These are phyloP conservation scores for Platanthera guangdongensis DNA, from an alignment of 106 monocot species.

Conservation along the genomic window DNA sequence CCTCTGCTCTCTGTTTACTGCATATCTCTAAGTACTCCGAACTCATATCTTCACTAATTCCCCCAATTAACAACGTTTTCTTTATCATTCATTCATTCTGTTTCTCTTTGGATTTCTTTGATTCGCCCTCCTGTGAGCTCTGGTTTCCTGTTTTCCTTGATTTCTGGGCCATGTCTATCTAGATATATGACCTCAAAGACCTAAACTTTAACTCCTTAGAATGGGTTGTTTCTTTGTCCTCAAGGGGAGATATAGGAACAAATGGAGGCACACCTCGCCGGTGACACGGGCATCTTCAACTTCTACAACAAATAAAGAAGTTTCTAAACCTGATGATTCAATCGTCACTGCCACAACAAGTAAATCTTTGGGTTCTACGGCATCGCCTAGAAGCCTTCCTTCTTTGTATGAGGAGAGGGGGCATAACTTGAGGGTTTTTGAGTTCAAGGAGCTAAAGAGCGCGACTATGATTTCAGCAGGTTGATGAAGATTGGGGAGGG, in stretches of 20 bases:
- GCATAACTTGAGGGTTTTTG: constrained; percentile 18
- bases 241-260: constrained; percentile 1
- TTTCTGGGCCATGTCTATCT: not conserved
- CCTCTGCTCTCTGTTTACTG: no score
- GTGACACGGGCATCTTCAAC: not conserved
- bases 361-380: constrained; percentile 16
- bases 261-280: not conserved
- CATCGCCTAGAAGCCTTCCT: constrained; percentile 14
- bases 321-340: constrained; percentile 4
- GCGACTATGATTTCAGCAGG: constrained; percentile 21
- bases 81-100: no score
- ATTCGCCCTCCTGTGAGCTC: not conserved
- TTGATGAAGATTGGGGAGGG: constrained; percentile 24
- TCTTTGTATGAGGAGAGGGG: constrained; percentile 23
- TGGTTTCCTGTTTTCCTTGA: not conserved
- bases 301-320: constrained; percentile 3
- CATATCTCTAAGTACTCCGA: no score
- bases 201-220: not conserved
- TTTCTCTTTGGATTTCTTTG: not conserved
- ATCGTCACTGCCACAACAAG: constrained; percentile 9
- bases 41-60: no score
- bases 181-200: not conserved
- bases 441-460: constrained; percentile 17
- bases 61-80: no score
- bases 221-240: constrained; percentile 15